Base-by-base conservation (phyloP, 163 green algal species). In the Smithsoniella earleae region DNA sequence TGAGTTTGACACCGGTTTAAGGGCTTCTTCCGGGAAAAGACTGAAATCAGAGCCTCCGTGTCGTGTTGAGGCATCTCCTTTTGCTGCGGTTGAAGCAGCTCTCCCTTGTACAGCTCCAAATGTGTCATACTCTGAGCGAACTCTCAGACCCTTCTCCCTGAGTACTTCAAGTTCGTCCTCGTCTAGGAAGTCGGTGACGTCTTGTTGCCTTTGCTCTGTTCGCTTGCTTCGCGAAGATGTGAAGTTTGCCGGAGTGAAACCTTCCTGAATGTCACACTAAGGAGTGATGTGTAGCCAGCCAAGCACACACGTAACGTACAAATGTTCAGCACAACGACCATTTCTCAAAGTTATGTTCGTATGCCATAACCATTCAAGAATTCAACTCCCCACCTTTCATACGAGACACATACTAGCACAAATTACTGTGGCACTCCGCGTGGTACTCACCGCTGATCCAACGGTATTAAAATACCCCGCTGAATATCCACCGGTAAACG, bases 401-500 rank as follows among this genome's bases (percentile, higher is more conserved):
- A n/a, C n/a, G n/a, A n/a, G n/a, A n/a, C n/a, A n/a, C n/a, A n/a
- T n/a, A n/a, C n/a, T n/a, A n/a, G n/a, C n/a, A n/a, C n/a, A n/a
- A n/a, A n/a, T n/a, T n/a, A n/a, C n/a, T n/a, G n/a, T n/a, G n/a
- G n/a, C n/a, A n/a, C n/a, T n/a, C n/a, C n/a, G n/a, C n/a, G n/a
- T n/a, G n/a, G n/a, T n/a, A n/a, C n/a, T n/a, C n/a, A n/a, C n/a
- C n/a, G 85, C 85, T 30, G 81, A 90, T 36, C 90, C 92, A 16
- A 96, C 92, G 5, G 88, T 95, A 84, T 97, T 97, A 82, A 85
- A 97, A 77, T 92, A 96, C 2, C 93, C 93, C 1, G 93, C 93
- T 18, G 76, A 89, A 76, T 90, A 98, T n/a, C 93, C 93, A 3
- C 93, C 93, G 3, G 89, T 96, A 79, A 98, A 98, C n/a, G 93